Evolutionary conservation across 176 grass and related monocot species (phyloP).

Genomic region (Calamus simplicifolius): DNA sequence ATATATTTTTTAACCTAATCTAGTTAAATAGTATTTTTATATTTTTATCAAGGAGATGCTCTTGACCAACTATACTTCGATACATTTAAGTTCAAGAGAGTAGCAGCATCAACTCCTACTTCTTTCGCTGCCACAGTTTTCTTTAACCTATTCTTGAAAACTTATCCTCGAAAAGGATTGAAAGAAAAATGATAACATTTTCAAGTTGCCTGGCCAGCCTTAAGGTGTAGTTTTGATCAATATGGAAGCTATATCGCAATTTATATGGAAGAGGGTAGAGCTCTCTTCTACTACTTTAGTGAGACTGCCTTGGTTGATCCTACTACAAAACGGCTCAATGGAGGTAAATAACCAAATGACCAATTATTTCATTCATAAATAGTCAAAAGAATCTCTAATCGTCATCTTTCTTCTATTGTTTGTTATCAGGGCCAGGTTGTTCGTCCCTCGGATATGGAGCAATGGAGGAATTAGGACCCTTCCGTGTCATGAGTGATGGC

Average conservation of each 20-base stretch:
- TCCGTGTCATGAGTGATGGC: slow-evolving; percentile 83
- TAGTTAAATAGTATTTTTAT: no score
- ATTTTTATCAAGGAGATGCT: no score
- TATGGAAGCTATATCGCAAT: slow-evolving; percentile 86
- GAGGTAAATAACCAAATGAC: slow-evolving; percentile 26
- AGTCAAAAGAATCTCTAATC: background rate
- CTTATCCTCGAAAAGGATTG: slow-evolving; percentile 12
- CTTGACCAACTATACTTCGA: no score
- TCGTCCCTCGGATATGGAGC: slow-evolving; percentile 91
- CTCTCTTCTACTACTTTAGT: slow-evolving; percentile 85
- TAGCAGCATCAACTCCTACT: no score
- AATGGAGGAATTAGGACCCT: slow-evolving; percentile 89
- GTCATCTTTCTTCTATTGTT: background rate
- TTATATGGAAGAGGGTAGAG: slow-evolving; percentile 38
- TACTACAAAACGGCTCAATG: slow-evolving; percentile 65
- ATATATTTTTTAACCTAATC: no score
- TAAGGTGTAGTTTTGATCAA: slow-evolving; percentile 43
- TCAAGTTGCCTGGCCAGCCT: slow-evolving; percentile 59
- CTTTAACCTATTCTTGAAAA: background rate
- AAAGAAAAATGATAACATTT: slow-evolving; percentile 60
- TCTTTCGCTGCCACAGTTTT: no score
- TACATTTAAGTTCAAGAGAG: no score
- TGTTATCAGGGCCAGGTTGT: slow-evolving; percentile 51
- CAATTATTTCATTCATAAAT: background rate
- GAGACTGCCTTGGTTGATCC: slow-evolving; percentile 23